These are phyloP conservation scores for Solanum pimpinellifolium DNA, from an alignment of 257 asterid species.

Conservation along the genomic window DNA sequence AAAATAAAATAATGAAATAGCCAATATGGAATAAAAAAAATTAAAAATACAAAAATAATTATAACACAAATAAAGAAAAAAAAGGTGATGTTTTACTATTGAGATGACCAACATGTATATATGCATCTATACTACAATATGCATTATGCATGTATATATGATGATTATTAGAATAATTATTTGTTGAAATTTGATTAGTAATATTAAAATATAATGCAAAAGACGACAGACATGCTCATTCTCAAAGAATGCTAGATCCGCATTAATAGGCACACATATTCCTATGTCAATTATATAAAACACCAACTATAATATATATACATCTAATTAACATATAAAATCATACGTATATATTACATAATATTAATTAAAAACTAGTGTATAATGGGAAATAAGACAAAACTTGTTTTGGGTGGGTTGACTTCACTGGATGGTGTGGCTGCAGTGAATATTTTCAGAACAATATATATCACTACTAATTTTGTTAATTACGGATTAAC, in stretches of 20 bases:
- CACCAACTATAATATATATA: neutral
- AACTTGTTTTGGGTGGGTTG: conserved; percentile 28
- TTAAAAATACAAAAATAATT: no score
- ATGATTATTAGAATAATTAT: neutral
- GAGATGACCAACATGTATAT: neutral
- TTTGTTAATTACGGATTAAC: neutral
- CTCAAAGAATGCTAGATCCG: conserved; percentile 77
- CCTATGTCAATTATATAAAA: neutral
- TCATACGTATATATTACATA: neutral
- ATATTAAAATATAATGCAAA: neutral
- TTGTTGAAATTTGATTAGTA: neutral
- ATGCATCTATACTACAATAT: neutral
- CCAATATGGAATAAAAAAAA: no score
- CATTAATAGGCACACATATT: conserved; percentile 44
- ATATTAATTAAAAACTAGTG: neutral
- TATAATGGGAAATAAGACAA: conserved; percentile 6
- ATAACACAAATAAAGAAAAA: no score
- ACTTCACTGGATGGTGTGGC: conserved; percentile 42
- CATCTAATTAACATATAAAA: neutral
- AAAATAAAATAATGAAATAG: no score
- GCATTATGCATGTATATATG: neutral
- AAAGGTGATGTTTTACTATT: neutral
- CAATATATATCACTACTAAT: neutral
- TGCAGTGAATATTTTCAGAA: conserved; percentile 8
- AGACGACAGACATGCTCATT: conserved; percentile 83